phyloP scores from a whole-genome alignment of 208 protist genomes.

The Borovskyia barvae region DNA sequence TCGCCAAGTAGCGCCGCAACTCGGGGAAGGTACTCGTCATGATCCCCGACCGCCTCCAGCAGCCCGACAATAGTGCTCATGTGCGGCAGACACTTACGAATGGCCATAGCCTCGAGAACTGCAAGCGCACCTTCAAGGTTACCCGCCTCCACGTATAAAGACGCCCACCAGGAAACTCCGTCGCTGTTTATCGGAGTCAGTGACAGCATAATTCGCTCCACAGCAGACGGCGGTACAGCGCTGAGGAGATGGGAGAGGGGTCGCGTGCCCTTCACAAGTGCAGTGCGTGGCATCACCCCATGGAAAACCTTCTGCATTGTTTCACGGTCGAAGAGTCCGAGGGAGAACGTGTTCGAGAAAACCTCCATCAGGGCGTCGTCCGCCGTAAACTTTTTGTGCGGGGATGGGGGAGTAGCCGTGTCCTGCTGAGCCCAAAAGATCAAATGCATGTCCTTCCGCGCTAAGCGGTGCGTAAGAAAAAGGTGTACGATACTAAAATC shows the following conservation, averaged over 20 bases:
- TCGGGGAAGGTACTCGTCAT: slow-evolving; percentile 8
- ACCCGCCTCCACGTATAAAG: slow-evolving; percentile 12
- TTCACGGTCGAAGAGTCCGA: slow-evolving; percentile 6
- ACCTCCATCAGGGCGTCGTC: neutral
- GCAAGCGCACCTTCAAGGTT: slow-evolving; percentile 22
- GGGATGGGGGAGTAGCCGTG: neutral
- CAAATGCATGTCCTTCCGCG: neutral
- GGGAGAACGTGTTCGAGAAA: neutral
- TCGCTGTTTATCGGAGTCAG: slow-evolving; percentile 11
- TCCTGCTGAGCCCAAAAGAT: slow-evolving; percentile 2
- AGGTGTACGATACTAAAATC: slow-evolving; percentile 24
- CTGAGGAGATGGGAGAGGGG: slow-evolving; percentile 18
- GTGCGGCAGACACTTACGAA: slow-evolving; percentile 37
- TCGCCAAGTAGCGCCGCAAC: slow-evolving; percentile 24
- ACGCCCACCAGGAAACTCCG: slow-evolving; percentile 30
- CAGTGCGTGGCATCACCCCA: slow-evolving; percentile 7
- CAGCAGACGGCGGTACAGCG: slow-evolving; percentile 7
- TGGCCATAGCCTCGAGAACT: slow-evolving; percentile 16
- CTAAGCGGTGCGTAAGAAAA: neutral
- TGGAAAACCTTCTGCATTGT: slow-evolving; percentile 8
- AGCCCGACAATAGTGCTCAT: slow-evolving; percentile 53
- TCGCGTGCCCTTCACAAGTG: slow-evolving; percentile 9
- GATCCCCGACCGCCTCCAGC: slow-evolving; percentile 32
- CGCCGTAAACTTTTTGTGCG: neutral
- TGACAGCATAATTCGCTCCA: slow-evolving; percentile 7